Conservation (phyloP, 192 early-diverging fungal species). For the Physocladia obscura region DNA sequence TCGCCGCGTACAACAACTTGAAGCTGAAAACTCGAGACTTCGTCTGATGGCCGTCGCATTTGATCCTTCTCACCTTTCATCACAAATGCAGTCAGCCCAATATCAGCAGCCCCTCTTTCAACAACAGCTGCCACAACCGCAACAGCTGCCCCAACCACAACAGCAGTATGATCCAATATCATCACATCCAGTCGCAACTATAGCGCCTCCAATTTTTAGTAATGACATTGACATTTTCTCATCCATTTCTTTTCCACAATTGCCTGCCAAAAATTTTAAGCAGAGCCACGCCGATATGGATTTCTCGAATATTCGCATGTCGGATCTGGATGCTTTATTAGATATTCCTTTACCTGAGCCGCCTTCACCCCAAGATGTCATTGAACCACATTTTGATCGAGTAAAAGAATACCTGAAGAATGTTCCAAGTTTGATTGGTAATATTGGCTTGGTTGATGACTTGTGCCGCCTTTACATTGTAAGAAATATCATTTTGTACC, state of each 20-base stretch:
- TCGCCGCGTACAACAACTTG: background rate
- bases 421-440: background rate
- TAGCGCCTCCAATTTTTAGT: background rate
- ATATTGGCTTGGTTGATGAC: background rate
- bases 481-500: background rate
- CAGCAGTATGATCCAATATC: background rate
- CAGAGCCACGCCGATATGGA: background rate
- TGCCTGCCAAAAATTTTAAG: background rate
- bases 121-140: background rate
- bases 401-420: background rate
- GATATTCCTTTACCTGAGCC: background rate
- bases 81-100: background rate
- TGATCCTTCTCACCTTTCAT: background rate
- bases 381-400: background rate
- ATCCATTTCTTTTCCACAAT: background rate
- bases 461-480: background rate
- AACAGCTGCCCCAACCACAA: background rate
- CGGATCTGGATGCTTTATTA: background rate
- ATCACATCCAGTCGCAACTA: background rate
- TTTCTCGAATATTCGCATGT: background rate
- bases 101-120: background rate
- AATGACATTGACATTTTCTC: background rate
- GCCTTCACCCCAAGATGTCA: background rate
- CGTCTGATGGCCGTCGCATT: slow-evolving; percentile 15
- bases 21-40: slow-evolving; percentile 7